Percentiles rank a stretch among this genome's conserved stretches.
phyloP scores from a whole-genome alignment of 2,329 filamentous ascomycete species.

The Scorias spongiosa region DNA sequence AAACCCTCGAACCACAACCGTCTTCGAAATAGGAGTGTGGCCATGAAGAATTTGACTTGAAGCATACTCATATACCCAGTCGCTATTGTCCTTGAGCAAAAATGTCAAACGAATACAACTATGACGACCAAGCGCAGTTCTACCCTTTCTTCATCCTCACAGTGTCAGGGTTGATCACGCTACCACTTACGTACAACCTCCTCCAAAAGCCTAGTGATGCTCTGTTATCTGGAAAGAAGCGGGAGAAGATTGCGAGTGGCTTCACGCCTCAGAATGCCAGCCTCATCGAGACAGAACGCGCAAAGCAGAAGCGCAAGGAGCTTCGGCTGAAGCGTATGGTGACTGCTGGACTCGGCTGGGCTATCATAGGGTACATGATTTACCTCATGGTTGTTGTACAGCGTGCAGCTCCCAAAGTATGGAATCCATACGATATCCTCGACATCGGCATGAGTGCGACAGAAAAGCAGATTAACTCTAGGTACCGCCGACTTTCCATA shows the following conservation, averaged over 20 bases:
- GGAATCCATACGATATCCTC: constrained; percentile 94
- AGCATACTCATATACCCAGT: too few species aligned
- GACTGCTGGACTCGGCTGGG: constrained; percentile 63
- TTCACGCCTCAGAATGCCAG: constrained; percentile 73
- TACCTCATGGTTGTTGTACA: constrained; percentile 78
- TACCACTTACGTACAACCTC: constrained; percentile 63
- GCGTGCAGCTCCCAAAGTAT: constrained; percentile 58
- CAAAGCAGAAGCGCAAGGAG: constrained; percentile 79
- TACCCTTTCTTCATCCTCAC: constrained; percentile 98
- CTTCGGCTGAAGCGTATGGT: constrained; percentile 72
- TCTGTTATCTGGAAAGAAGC: constrained; percentile 60
- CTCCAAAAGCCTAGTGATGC: constrained; percentile 57
- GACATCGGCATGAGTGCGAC: constrained; percentile 67
- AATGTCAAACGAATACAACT: constrained; percentile 93
- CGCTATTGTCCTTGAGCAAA: constrained; percentile 21
- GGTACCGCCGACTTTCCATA: constrained; percentile 74
- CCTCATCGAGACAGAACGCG: constrained; percentile 66
- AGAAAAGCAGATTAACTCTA: constrained; percentile 83
- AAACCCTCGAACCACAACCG: too few species aligned
- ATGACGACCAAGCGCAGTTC: constrained; percentile 96
- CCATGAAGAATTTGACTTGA: too few species aligned
- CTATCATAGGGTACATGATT: constrained; percentile 73
- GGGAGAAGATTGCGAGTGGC: constrained; percentile 65
- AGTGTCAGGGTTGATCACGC: constrained; percentile 67
- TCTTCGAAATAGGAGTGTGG: too few species aligned